phyloP scores from a whole-genome alignment of 2,329 filamentous ascomycete species.

The Sporothrix inflata region DNA sequence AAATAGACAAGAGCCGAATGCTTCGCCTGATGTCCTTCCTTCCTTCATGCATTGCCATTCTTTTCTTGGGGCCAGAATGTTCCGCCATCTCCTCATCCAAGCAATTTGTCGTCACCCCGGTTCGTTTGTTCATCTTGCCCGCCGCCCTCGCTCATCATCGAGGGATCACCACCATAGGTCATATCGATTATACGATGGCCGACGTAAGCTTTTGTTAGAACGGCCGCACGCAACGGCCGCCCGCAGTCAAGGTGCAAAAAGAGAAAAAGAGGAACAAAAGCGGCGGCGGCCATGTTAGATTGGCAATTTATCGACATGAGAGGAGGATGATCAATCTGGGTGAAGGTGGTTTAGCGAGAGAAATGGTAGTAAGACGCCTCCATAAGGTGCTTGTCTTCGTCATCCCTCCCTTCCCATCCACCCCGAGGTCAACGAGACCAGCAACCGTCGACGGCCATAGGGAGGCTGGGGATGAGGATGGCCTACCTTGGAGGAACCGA shows the following conservation, averaged over 20 bases:
- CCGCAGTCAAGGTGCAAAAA: not conserved
- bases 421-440: not conserved
- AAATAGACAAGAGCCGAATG: not conserved
- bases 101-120: conserved; percentile 3
- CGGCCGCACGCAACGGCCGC: too few species aligned
- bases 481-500: not conserved
- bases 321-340: conserved; percentile 14
- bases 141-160: not conserved
- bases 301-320: conserved; percentile 16
- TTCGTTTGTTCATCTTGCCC: not conserved
- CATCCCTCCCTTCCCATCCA: not conserved
- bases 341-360: not conserved
- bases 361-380: not conserved
- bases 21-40: not conserved
- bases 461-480: not conserved
- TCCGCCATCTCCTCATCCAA: not conserved
- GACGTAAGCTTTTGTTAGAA: conserved; percentile 19
- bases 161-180: not conserved
- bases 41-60: not conserved
- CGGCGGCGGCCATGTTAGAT: not conserved
- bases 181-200: not conserved
- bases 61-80: not conserved
- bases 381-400: not conserved
- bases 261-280: not conserved
- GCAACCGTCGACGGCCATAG: not conserved